A percentile compares a stretch with the other conserved stretches of the same genome.
Conservation (phyloP, 495 filamentous ascomycete species). For the Staphylotrichum longicolle region DNA sequence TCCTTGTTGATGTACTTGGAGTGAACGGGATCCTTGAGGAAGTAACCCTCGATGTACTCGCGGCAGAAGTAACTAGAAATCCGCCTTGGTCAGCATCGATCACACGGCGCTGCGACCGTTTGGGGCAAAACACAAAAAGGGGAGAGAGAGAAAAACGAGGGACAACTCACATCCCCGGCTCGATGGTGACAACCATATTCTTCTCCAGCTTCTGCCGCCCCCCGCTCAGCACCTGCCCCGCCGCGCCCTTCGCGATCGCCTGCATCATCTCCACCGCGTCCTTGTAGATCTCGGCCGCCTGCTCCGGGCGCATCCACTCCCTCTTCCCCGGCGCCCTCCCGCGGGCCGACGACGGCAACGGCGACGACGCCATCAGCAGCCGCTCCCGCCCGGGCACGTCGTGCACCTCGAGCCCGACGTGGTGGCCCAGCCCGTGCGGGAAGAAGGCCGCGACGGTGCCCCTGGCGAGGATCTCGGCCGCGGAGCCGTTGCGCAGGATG, state of each 20-base stretch:
- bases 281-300: conserved; percentile 13
- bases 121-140: neutral
- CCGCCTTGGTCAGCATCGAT: neutral
- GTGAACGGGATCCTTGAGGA: conserved; percentile 61
- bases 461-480: conserved; percentile 61
- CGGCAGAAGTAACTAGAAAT: conserved; percentile 58
- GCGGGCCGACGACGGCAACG: neutral
- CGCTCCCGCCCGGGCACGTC: conserved; percentile 55
- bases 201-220: conserved; percentile 51
- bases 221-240: neutral
- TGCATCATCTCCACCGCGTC: neutral
- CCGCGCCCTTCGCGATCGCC: neutral
- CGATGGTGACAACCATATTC: conserved; percentile 80
- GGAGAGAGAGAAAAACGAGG: neutral
- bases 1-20: conserved; percentile 69
- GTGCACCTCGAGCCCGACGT: conserved; percentile 87
- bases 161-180: conserved; percentile 69
- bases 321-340: conserved; percentile 21
- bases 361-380: conserved; percentile 20
- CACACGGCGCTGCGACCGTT: neutral
- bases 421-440: conserved; percentile 87
- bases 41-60: conserved; percentile 59
- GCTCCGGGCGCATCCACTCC: conserved; percentile 24
- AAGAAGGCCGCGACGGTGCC: conserved; percentile 80
- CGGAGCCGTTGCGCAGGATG: conserved; percentile 57